A percentile compares a stretch with the other conserved stretches of the same genome.
Conservation (phyloP, 805 yeast species). For the Priceomyces haplophilus region DNA sequence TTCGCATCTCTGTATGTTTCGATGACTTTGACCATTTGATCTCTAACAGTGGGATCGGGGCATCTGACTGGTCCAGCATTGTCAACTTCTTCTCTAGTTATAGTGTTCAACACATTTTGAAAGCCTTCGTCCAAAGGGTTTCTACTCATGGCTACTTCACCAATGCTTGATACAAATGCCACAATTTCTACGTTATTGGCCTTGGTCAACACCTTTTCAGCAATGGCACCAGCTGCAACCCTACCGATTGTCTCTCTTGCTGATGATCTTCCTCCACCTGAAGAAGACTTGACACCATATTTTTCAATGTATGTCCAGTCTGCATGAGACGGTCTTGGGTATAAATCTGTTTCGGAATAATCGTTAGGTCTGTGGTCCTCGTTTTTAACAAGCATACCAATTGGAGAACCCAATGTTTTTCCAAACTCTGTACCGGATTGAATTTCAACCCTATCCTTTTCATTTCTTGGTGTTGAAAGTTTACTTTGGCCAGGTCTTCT, state of each 20-base stretch:
- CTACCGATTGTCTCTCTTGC: constrained; percentile 99
- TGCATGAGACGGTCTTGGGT: constrained; percentile 98
- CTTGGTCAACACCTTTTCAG: constrained; percentile 80
- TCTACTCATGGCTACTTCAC: constrained; percentile 73
- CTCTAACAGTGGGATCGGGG: constrained; percentile 72
- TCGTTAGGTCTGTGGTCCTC: constrained; percentile 98
- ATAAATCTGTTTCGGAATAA: constrained; percentile 90
- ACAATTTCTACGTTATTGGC: constrained; percentile 88
- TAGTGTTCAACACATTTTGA: constrained; percentile 61
- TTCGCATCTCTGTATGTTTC: constrained; percentile 80
- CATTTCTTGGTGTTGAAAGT: constrained; percentile 92
- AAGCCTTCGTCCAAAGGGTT: constrained; percentile 64
- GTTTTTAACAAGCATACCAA: constrained; percentile 87
- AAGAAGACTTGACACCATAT: constrained; percentile 89
- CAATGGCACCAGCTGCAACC: constrained; percentile 98
- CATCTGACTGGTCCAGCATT: constrained; percentile 88
- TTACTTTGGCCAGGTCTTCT: constrained; percentile 97
- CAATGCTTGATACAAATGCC: constrained; percentile 94
- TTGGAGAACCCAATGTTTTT: constrained; percentile 89
- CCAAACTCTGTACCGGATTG: constrained; percentile 95
- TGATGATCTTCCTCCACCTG: constrained; percentile 96
- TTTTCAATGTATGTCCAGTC: constrained; percentile 89
- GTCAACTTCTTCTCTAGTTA: constrained; percentile 88
- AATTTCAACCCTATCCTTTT: constrained; percentile 86
- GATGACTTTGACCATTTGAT: constrained; percentile 79